Evolutionary conservation across 2,329 filamentous ascomycete genomes (phyloP), one percentile per base, ranked within the genome.

Genomic region (Scedosporium apiospermum): DNA sequence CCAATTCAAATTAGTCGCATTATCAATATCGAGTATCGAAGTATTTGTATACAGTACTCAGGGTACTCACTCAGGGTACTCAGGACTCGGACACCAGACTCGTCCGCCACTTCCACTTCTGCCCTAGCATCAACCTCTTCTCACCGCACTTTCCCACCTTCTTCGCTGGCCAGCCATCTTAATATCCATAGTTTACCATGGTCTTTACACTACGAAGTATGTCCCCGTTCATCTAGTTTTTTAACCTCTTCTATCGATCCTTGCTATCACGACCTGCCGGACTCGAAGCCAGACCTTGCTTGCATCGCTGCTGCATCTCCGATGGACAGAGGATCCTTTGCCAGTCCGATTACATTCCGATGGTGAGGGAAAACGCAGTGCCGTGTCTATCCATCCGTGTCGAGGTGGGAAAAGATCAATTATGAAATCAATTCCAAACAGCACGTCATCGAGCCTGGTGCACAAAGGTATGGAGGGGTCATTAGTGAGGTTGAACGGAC

Each of bases 351-450:
- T 49, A 49, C 18, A 21, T 3, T n/a, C 44, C 44, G 44, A 49
- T 38, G 10, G 16, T 1, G 16, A 21, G 44, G 44, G 44, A 49
- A 49, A 49, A 3, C 14, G n/a, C 44, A 49, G 5, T 55, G 51
- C 51, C 51, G 51, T 27, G 23, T n/a, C 16, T 53, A n/a, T 18
- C 18, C 21, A 23, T 55, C 51, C 18, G 51, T 12, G 34, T 38
- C 3, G 34, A 38, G 10, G 3, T 38, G 34, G 34, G 10, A 38
- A 14, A 38, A 38, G 34, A 38, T 38, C 34, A 38, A 38, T 38
- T 38, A 55, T 55, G 51, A 55, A 55, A 55, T 55, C 51, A 55
- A 55, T 55, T 55, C 51, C 51, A 55, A n/a, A 27, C 51, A 55
- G 51, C 51, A 55, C 51, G 51, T 23, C 51, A 55, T 55, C 23